A percentile compares a stretch with the other conserved stretches of the same genome.
Evolutionary conservation across 495 filamentous ascomycete species (phyloP).

Genomic region (Penicillium angulare): DNA sequence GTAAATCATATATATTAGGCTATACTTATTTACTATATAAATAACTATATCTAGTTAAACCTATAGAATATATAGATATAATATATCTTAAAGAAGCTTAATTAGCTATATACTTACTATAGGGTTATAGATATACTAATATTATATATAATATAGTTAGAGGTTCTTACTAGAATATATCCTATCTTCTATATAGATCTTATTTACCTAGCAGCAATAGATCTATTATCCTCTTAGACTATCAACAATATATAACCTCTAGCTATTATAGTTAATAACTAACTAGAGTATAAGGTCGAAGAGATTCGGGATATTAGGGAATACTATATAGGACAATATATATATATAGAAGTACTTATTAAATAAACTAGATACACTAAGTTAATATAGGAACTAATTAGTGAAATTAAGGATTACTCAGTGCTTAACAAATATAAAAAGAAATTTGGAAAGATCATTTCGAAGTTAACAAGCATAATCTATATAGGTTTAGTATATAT

Average conservation of each 20-base stretch:
- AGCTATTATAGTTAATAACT: not conserved
- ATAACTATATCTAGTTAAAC: no score
- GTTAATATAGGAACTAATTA: not conserved
- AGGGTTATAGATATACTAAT: no score
- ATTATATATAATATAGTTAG: not conserved
- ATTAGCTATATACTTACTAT: no score
- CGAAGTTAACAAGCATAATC: no score
- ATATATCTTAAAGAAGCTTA: no score
- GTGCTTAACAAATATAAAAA: no score
- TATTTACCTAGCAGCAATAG: not conserved
- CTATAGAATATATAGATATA: not conserved
- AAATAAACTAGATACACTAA: not conserved
- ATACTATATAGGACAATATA: not conserved
- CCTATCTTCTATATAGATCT: not conserved
- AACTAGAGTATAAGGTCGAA: not conserved
- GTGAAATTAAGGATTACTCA: not conserved
- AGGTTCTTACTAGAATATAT: not conserved
- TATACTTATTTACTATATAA: no score
- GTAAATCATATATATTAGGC: no score
- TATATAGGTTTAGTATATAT: no score
- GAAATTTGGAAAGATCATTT: no score
- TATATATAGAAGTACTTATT: not conserved
- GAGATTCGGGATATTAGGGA: not conserved
- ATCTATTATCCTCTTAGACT: not conserved
- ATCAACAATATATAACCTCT: not conserved